These are phyloP conservation scores for Apophysomyces sp. DNA, from an alignment of 371 early-diverging fungal species.

Conservation along the genomic window DNA sequence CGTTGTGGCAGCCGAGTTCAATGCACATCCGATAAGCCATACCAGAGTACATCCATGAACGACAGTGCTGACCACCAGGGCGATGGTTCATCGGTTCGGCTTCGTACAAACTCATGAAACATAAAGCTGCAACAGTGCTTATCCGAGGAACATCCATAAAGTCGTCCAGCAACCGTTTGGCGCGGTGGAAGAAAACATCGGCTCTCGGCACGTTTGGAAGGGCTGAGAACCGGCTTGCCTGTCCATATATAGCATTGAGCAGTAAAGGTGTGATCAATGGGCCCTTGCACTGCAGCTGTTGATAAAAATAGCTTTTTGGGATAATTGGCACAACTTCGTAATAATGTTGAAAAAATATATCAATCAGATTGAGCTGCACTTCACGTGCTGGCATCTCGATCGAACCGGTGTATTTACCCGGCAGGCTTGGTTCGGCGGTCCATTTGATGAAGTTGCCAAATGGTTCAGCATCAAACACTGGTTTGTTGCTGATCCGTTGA, in stretches of 20 bases:
- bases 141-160: constrained; percentile 36
- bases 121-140: constrained; percentile 35
- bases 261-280: constrained; percentile 29
- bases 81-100: constrained; percentile 16
- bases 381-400: constrained; percentile 14
- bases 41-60: constrained; percentile 13
- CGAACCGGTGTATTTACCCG: constrained; percentile 7
- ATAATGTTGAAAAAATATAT: constrained; percentile 34
- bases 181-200: constrained; percentile 31
- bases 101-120: constrained; percentile 34
- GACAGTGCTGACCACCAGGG: constrained; percentile 12
- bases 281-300: constrained; percentile 24
- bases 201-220: constrained; percentile 16
- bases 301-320: constrained; percentile 7
- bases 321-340: constrained; percentile 27
- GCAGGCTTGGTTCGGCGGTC: constrained; percentile 20
- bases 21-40: constrained; percentile 16
- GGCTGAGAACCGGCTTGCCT: constrained; percentile 9
- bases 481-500: neutral
- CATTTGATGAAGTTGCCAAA: constrained; percentile 27
- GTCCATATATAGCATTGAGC: constrained; percentile 31
- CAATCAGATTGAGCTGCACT: constrained; percentile 36
- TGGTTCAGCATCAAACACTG: constrained; percentile 14
- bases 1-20: constrained; percentile 8
- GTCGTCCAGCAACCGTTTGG: constrained; percentile 29